phyloP scores from a whole-genome alignment of 108 stramenopile genomes.

The Cyclotella cryptica region DNA sequence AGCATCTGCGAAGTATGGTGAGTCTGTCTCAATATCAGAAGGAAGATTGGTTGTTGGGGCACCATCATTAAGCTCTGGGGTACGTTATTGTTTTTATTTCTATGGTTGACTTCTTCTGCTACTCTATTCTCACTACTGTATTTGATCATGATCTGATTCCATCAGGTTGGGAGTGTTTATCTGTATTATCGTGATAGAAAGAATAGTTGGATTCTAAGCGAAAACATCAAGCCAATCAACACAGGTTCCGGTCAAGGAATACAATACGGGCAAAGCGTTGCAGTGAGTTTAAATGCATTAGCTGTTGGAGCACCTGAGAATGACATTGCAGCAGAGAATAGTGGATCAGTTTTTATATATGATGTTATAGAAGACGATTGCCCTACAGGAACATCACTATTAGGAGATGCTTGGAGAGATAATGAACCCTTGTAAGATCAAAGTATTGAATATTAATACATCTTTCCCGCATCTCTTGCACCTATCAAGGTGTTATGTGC shows the following conservation, averaged over 20 bases:
- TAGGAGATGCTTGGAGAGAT: too few relatives aligned
- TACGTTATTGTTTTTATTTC: neutral
- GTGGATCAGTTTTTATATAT: constrained; percentile 17
- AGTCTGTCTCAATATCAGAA: constrained; percentile 27
- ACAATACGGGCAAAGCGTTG: constrained; percentile 12
- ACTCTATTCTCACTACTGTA: too few relatives aligned
- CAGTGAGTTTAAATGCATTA: constrained; percentile 1
- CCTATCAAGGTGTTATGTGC: too few relatives aligned
- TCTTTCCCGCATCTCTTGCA: too few relatives aligned
- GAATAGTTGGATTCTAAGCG: constrained; percentile 1
- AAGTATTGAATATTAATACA: too few relatives aligned
- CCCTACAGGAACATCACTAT: neutral
- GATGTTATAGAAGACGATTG: neutral
- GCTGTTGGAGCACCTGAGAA: constrained; percentile 11
- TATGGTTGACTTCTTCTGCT: neutral
- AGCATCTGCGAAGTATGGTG: constrained; percentile 5
- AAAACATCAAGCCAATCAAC: neutral
- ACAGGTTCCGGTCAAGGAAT: neutral
- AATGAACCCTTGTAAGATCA: too few relatives aligned
- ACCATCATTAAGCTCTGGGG: neutral
- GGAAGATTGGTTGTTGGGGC: constrained; percentile 18
- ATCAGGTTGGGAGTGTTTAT: constrained; percentile 3
- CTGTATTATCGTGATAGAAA: neutral
- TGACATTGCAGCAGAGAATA: constrained; percentile 3
- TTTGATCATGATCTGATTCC: neutral